These are phyloP conservation scores for Corylus avellana DNA, from an alignment of 306 rosid genomes.

Conservation along the genomic window DNA sequence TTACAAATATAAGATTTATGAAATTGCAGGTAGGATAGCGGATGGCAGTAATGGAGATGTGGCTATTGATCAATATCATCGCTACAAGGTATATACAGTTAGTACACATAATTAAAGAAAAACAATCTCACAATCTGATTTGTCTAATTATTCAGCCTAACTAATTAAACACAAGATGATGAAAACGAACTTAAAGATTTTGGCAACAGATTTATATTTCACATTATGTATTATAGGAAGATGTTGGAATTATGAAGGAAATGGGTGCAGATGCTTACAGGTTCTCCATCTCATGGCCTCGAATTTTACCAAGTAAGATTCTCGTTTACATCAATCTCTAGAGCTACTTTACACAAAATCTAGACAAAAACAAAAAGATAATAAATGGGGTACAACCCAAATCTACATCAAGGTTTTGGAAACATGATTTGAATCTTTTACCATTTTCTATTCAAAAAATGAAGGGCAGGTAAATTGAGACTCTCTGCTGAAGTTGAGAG, in stretches of 20 bases:
- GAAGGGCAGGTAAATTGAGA: too few species aligned
- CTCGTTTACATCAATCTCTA: too few species aligned
- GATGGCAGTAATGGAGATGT: constrained; percentile 47
- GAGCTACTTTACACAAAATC: too few species aligned
- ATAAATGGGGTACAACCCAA: too few species aligned
- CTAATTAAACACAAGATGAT: background rate
- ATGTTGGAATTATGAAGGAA: background rate
- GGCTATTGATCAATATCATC: constrained; percentile 45
- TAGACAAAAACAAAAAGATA: too few species aligned
- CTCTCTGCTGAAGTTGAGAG: too few species aligned
- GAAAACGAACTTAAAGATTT: background rate
- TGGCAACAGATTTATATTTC: background rate
- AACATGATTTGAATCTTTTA: too few species aligned
- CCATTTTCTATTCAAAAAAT: too few species aligned
- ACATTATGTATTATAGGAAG: background rate
- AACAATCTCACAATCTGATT: background rate
- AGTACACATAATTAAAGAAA: background rate
- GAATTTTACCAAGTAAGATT: constrained; percentile 6
- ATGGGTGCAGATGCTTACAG: background rate
- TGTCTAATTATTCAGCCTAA: background rate
- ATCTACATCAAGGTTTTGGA: too few species aligned
- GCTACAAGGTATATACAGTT: constrained; percentile 38
- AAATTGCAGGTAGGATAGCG: constrained; percentile 31
- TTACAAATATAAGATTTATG: background rate
- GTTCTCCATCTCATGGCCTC: constrained; percentile 1